Percentiles rank a stretch among this genome's conserved stretches.
phyloP scores from a whole-genome alignment of 768 basidiomycete species.

The Lactifluus echinatus region DNA sequence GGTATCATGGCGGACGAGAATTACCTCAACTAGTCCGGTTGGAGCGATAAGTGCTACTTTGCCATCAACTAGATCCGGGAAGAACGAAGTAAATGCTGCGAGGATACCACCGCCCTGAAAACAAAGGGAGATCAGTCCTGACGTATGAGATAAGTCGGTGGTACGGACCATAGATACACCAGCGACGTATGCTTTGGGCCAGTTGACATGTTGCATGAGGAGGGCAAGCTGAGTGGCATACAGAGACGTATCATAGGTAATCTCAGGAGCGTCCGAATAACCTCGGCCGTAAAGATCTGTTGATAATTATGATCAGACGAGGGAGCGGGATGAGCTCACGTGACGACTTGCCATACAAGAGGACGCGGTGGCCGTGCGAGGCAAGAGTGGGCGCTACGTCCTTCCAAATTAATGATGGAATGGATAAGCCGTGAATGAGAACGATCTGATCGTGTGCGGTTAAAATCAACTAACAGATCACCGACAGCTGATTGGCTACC shows the following conservation, averaged over 20 bases:
- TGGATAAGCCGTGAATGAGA: conserved; percentile 69
- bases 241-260: conserved; percentile 53
- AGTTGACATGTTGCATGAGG: conserved; percentile 68
- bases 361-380: conserved; percentile 56
- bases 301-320: background rate
- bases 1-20: background rate
- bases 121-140: no score
- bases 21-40: conserved; percentile 60
- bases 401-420: conserved; percentile 71
- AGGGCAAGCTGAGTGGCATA: conserved; percentile 76
- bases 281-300: conserved; percentile 76
- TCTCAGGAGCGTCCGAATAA: conserved; percentile 72
- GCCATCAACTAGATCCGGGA: conserved; percentile 61
- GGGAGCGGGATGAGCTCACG: background rate
- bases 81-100: conserved; percentile 58
- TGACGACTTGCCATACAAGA: conserved; percentile 65
- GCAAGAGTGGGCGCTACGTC: conserved; percentile 61
- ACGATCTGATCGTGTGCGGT: conserved; percentile 41
- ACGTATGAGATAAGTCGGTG: no score
- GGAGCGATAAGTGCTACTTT: conserved; percentile 60
- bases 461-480: background rate
- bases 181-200: conserved; percentile 55
- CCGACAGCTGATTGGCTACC: conserved; percentile 28
- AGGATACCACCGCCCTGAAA: conserved; percentile 68
- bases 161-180: conserved; percentile 69